Conservation (phyloP, 2,329 filamentous ascomycete genomes). For the Lachnellula cervina region DNA sequence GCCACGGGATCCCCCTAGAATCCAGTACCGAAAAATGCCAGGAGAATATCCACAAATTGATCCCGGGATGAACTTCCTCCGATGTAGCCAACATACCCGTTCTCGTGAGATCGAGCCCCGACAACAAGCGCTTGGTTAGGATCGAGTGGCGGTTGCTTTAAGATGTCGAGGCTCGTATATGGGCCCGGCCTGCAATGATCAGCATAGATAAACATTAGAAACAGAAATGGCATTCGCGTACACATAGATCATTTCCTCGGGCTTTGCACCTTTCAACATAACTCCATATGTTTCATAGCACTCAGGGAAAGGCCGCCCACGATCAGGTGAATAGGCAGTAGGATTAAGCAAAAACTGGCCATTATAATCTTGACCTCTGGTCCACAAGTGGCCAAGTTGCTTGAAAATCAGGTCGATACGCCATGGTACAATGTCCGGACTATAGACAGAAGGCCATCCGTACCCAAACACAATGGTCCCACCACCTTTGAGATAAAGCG, state of each 20-base stretch:
- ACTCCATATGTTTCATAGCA: not conserved
- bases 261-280: not conserved
- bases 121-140: too few species aligned
- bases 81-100: too few species aligned
- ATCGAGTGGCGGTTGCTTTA: too few species aligned
- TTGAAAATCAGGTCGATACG: not conserved
- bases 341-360: not conserved
- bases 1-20: too few species aligned
- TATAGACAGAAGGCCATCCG: not conserved
- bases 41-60: too few species aligned
- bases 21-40: too few species aligned
- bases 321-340: not conserved
- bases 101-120: too few species aligned
- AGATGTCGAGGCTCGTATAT: too few species aligned
- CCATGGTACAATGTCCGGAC: too few species aligned
- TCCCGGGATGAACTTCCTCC: too few species aligned
- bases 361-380: not conserved
- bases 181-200: too few species aligned
- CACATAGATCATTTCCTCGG: not conserved
- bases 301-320: not conserved
- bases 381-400: not conserved
- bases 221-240: not conserved
- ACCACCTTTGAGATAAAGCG: not conserved
- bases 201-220: too few species aligned
- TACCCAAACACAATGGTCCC: not conserved